These are phyloP conservation scores for Zoysia japonica DNA, from an alignment of 176 grass and related monocot genomes.

Conservation along the genomic window DNA sequence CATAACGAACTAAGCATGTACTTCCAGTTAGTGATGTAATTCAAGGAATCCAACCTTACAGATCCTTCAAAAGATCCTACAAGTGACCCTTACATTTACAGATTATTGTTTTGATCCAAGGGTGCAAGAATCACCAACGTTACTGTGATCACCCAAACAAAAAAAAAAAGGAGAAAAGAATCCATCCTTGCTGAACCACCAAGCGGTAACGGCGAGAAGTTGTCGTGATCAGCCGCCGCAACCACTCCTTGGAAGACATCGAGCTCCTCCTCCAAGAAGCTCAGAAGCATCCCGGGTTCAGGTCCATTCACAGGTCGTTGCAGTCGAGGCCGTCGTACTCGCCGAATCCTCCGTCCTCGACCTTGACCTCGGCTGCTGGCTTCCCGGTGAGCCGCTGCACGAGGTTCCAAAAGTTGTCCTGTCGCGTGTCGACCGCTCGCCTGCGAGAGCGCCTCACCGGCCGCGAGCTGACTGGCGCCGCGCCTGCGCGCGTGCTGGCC, in stretches of 20 bases:
- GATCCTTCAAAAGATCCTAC: constrained; percentile 8
- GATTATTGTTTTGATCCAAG: not conserved
- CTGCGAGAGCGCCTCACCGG: too few relatives aligned
- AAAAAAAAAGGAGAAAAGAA: not conserved
- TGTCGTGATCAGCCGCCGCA: constrained; percentile 22
- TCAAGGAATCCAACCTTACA: not conserved
- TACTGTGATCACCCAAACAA: not conserved
- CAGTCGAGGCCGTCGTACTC: constrained; percentile 19
- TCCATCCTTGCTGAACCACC: constrained; percentile 38
- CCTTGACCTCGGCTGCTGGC: constrained; percentile 38
- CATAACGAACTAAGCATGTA: not conserved
- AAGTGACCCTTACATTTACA: constrained; percentile 15
- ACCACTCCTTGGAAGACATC: constrained; percentile 48
- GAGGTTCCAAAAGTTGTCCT: constrained; percentile 64
- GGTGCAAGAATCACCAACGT: not conserved
- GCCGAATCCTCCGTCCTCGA: constrained; percentile 47
- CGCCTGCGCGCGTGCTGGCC: too few relatives aligned
- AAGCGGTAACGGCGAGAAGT: constrained; percentile 42
- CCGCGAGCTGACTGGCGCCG: too few relatives aligned
- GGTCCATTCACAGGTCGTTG: constrained; percentile 49
- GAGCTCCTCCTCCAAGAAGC: constrained; percentile 58
- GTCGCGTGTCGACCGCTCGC: too few relatives aligned
- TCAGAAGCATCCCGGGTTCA: constrained; percentile 54
- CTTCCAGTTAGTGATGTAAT: not conserved
- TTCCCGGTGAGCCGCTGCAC: constrained; percentile 90